A percentile compares a stretch with the other conserved stretches of the same genome.
Evolutionary conservation across 108 stramenopile genomes (phyloP).

Genomic region (Epithemia pelagica): DNA sequence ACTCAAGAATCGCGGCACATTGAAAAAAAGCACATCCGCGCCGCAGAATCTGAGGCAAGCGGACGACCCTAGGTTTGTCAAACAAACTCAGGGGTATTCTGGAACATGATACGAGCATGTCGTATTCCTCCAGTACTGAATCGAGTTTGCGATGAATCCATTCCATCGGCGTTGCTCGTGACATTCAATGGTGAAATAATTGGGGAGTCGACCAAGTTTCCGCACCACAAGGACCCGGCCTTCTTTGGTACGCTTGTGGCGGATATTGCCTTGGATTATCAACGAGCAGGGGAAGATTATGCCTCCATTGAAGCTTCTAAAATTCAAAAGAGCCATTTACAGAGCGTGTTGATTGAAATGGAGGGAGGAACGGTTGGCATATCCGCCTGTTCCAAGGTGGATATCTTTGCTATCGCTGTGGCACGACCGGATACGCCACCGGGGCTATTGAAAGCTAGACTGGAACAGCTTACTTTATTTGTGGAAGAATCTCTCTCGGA

Average conservation of each 20-base stretch:
- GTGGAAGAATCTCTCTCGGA: slow-evolving; percentile 69
- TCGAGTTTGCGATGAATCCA: slow-evolving; percentile 62
- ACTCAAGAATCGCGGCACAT: too few species aligned
- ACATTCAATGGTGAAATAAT: slow-evolving; percentile 70
- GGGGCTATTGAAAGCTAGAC: slow-evolving; percentile 60
- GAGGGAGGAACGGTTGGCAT: slow-evolving; percentile 61
- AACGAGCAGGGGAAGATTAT: slow-evolving; percentile 48
- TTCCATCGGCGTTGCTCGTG: slow-evolving; percentile 67
- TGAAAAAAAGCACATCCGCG: too few species aligned
- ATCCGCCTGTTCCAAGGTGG: slow-evolving; percentile 47
- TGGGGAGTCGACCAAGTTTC: slow-evolving; percentile 29
- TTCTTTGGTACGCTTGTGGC: slow-evolving; percentile 65
- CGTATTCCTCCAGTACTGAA: slow-evolving; percentile 66
- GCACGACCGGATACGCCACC: slow-evolving; percentile 56
- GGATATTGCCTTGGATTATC: slow-evolving; percentile 66
- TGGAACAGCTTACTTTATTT: slow-evolving; percentile 55
- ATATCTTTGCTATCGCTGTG: slow-evolving; percentile 70
- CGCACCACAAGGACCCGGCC: slow-evolving; percentile 16
- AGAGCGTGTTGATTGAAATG: slow-evolving; percentile 38
- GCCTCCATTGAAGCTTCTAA: slow-evolving; percentile 17
- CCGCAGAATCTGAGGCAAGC: too few species aligned
- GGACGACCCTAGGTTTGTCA: too few species aligned
- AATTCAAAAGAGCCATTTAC: slow-evolving; percentile 32
- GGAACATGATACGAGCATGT: slow-evolving; percentile 77
- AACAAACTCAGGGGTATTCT: too few species aligned